These are phyloP conservation scores for Colletotrichum orchidophilum DNA, from an alignment of 2,329 filamentous ascomycete genomes.

Conservation along the genomic window DNA sequence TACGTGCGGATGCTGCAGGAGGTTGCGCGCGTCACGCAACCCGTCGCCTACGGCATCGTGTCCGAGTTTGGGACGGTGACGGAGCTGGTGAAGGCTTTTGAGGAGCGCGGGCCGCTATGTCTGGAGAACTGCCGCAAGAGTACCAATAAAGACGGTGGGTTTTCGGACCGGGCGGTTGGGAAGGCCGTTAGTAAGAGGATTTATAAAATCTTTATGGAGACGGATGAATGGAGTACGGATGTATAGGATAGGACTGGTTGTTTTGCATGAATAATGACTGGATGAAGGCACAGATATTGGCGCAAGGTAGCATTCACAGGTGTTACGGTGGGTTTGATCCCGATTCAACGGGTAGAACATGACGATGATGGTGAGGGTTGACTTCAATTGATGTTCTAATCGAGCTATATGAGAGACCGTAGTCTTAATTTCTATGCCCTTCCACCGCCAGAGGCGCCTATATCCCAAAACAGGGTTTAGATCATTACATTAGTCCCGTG, in stretches of 20 bases:
- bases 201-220: conserved; percentile 67
- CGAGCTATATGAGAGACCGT: no score
- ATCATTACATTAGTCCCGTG: not conserved
- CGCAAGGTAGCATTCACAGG: not conserved
- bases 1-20: conserved; percentile 82
- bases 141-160: conserved; percentile 65
- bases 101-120: conserved; percentile 64
- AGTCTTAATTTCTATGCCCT: no score
- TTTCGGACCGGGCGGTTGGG: conserved; percentile 65
- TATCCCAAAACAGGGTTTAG: not conserved
- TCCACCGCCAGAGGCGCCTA: no score
- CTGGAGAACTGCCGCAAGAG: conserved; percentile 70
- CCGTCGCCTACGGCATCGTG: conserved; percentile 76
- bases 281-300: not conserved
- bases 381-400: no score
- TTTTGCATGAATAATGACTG: not conserved
- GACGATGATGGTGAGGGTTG: no score
- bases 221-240: conserved; percentile 65
- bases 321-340: not conserved
- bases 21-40: conserved; percentile 75
- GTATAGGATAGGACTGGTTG: conserved; percentile 44
- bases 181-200: conserved; percentile 67
- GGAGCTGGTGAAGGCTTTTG: conserved; percentile 67
- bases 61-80: conserved; percentile 67
- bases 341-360: not conserved